phyloP scores from a whole-genome alignment of 139 green algal species.

The Pedinophyceae sp. region DNA sequence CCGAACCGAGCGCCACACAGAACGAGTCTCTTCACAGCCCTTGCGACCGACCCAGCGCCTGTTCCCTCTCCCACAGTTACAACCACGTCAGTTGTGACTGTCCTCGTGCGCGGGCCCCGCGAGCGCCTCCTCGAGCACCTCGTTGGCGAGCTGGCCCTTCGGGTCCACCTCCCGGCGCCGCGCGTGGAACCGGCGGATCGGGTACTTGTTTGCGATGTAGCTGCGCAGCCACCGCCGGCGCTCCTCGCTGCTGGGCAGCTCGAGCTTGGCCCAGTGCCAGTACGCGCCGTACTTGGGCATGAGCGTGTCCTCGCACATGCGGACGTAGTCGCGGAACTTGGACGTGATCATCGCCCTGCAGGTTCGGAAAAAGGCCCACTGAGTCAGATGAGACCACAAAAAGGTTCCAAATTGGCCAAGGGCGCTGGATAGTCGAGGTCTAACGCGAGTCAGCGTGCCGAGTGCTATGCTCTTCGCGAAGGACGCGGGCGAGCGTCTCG shows the following conservation, averaged over 20 bases:
- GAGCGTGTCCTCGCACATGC: constrained; percentile 41
- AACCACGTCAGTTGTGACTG: too few relatives aligned
- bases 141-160: constrained; percentile 64
- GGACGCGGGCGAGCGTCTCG: constrained; percentile 11
- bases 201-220: constrained; percentile 22
- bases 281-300: constrained; percentile 54
- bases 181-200: constrained; percentile 30
- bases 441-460: too few relatives aligned
- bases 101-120: too few relatives aligned
- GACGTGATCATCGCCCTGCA: neutral
- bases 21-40: too few relatives aligned
- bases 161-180: constrained; percentile 59
- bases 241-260: constrained; percentile 26
- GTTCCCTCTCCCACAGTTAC: too few relatives aligned
- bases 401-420: neutral
- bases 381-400: neutral
- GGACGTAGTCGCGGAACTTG: constrained; percentile 65
- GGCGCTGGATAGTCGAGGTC: neutral
- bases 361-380: neutral
- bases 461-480: constrained; percentile 1
- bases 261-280: constrained; percentile 96
- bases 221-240: constrained; percentile 13
- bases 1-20: too few relatives aligned
- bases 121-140: constrained; percentile 50
- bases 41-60: too few relatives aligned